Evolutionary conservation across 2,329 filamentous ascomycete genomes (phyloP), one percentile per base, ranked within the genome.

Genomic region (Decorospora gaudefroyi): DNA sequence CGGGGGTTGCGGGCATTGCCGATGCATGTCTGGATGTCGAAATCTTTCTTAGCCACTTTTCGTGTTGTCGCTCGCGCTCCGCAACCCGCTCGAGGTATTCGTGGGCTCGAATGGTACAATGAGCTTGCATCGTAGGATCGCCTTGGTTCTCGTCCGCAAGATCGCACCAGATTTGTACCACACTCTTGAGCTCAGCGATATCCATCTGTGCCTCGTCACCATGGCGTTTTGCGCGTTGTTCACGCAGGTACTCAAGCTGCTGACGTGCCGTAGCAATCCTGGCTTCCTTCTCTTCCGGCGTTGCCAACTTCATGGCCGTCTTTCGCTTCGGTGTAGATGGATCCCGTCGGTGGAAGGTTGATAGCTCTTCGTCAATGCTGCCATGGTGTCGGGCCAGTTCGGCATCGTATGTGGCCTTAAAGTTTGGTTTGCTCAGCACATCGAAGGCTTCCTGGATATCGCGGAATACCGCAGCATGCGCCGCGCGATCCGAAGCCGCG

Each of bases 401-500:
- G 19, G 35, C 31, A 28, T 59, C 58, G 26, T 64, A 61, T 8
- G 45, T 26, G 4, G 30, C 42, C 26, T 51, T 58, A 9, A 42
- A n/a, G 4, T 33, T 31, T 6, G 53, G 35, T 13, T 48, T 49
- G 3, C 31, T 15, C 15, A 62, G 44, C 7, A 64, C 51, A 35
- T 53, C 49, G 38, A 53, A 56, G 8, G 57, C 55, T 28, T 53
- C 42, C 22, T 60, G 53, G 3, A 59, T 18, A 2, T 45, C 8
- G 1, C 29, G 33, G 26, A 56, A 53, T 4, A 27, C 41, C 6
- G 42, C 25, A 18, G 49, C 42, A 36, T 50, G 46, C 8, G 21
- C 16, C 4, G 44, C 42, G n/a, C 51, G 48, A 17, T 52, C 50
- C 9, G 22, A 25, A 13, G 48, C 33, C 13, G 45, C 4, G 10